Evolutionary conservation across 2,329 filamentous ascomycete species (phyloP), one percentile per base, ranked within the genome.

Genomic region (Botrytis squamosa): DNA sequence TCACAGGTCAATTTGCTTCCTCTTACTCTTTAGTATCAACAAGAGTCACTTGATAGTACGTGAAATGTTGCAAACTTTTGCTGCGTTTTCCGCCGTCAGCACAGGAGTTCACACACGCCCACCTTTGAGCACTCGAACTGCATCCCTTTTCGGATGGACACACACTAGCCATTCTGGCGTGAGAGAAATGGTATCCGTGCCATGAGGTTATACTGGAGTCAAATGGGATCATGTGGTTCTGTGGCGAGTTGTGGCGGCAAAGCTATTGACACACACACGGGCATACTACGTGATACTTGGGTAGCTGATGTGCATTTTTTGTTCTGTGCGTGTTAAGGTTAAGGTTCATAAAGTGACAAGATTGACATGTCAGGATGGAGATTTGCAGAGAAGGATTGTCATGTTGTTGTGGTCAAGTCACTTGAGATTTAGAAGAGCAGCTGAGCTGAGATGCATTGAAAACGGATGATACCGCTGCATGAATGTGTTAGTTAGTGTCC

Each of bases 31-130:
- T 44, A 20, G 12, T n/a, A 22, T 49, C 9, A 29, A 40, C 20
- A 9, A 9, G 16, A 52, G 46, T 67, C 46, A 67, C 65, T 67
- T 67, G 65, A 40, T 67, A 18, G 44, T 67, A 65, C n/a, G 44
- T n/a, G 33, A n/a, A 16, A 38, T 38, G 33, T n/a, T 38, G 64
- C 44, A 52, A 67, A 52, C 44, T 67, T 52, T 67, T 52, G 64
- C 64, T 52, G 14, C 44, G 33, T 52, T n/a, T 38, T 67, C 10
- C 44, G 52, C 46, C 33, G 46, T 55, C 12, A 40, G 33, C 65
- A 55, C 36, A 22, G 22, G 14, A 10, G 29, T 16, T 67, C 25
- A n/a, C 49, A n/a, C 49, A 52, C 49, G 12, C 49, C 65, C 65
- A 67, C 33, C 33, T 67, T 52, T 52, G 44, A 29, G 33, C 29